Percentiles rank a stretch among this genome's conserved stretches.
These are phyloP conservation scores for Nothopassalora personata DNA, from an alignment of 2,329 filamentous ascomycete genomes.

Conservation along the genomic window DNA sequence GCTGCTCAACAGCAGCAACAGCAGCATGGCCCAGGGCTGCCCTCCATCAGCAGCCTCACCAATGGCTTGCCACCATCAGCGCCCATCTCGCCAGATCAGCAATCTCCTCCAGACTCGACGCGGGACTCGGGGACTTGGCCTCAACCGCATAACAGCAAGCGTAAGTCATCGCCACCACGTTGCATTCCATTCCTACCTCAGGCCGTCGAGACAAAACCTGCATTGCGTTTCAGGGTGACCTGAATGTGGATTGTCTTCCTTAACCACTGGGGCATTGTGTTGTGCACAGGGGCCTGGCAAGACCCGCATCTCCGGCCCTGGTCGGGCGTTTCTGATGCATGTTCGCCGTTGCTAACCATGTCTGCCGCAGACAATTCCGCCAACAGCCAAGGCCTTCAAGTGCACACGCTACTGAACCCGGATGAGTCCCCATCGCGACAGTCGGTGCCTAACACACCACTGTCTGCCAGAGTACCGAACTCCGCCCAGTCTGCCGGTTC, in stretches of 20 bases:
- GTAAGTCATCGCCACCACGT: constrained; percentile 26
- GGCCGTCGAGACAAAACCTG: not conserved
- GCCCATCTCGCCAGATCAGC: constrained; percentile 29
- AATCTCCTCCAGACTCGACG: constrained; percentile 28
- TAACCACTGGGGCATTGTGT: not conserved
- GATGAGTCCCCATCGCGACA: constrained; percentile 45
- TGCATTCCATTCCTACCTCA: constrained; percentile 7
- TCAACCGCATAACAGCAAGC: constrained; percentile 33
- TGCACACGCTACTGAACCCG: constrained; percentile 46
- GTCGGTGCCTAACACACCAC: constrained; percentile 40
- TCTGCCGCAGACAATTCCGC: constrained; percentile 33
- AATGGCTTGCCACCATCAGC: constrained; percentile 31
- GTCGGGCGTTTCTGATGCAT: not conserved
- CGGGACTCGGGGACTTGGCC: constrained; percentile 37
- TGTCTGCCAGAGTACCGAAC: constrained; percentile 36
- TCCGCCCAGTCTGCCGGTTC: constrained; percentile 31
- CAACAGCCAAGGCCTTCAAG: constrained; percentile 44
- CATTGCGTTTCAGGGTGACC: not conserved
- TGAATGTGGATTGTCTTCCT: not conserved
- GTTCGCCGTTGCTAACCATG: not conserved
- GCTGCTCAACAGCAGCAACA: constrained; percentile 16
- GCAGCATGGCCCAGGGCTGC: constrained; percentile 26
- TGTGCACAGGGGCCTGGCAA: not conserved
- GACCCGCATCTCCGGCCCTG: not conserved
- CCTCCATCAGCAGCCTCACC: constrained; percentile 35